Conservation (phyloP, 331 rosid genomes). For the Rhamnella rubrinervis region DNA sequence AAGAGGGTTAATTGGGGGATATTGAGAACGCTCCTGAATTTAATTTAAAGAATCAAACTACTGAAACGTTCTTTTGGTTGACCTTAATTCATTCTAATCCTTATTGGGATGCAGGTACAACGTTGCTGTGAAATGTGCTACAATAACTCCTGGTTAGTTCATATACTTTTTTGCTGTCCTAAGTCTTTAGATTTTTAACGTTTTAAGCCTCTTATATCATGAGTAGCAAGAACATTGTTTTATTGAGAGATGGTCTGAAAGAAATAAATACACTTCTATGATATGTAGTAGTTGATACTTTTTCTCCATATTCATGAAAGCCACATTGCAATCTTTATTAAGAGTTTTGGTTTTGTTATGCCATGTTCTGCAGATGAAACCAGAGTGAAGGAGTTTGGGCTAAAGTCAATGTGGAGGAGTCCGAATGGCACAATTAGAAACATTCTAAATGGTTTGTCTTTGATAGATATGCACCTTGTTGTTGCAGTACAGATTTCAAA, state of each 20-base stretch:
- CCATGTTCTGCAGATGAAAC: conserved; percentile 69
- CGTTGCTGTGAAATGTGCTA: conserved; percentile 96
- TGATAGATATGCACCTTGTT: conserved; percentile 2
- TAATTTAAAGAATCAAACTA: not conserved
- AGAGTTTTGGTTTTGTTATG: conserved; percentile 7
- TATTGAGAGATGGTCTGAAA: too few relatives aligned
- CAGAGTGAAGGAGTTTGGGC: conserved; percentile 90
- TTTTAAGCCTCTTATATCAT: not conserved
- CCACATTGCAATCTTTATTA: not conserved
- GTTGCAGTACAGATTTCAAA: conserved; percentile 1
- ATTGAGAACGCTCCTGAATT: not conserved
- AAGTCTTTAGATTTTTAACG: not conserved
- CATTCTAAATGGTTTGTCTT: conserved; percentile 75
- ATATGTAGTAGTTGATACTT: not conserved
- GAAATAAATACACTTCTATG: not conserved
- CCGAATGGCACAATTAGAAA: conserved; percentile 98
- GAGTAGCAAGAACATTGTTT: not conserved
- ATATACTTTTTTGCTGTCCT: conserved; percentile 12
- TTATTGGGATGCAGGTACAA: conserved; percentile 59
- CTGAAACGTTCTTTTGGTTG: not conserved
- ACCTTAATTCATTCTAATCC: not conserved
- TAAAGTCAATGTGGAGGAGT: conserved; percentile 99
- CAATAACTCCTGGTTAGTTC: conserved; percentile 89
- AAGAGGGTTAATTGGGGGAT: not conserved
- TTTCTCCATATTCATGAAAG: conserved; percentile 13